phyloP scores from a whole-genome alignment of 2,329 filamentous ascomycete genomes.

The Dactylellina cionopaga region DNA sequence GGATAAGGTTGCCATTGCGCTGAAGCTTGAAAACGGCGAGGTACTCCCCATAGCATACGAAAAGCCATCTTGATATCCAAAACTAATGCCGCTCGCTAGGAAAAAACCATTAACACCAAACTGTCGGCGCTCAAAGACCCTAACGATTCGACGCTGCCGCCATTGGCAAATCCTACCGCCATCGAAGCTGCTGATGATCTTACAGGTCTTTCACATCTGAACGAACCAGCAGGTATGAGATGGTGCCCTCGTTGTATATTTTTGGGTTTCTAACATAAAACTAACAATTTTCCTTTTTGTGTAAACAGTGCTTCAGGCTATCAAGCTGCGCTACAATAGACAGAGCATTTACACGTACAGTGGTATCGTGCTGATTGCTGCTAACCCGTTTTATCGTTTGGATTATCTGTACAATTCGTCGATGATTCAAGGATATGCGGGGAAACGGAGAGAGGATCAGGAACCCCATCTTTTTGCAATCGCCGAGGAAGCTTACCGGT shows the following conservation, averaged over 20 bases:
- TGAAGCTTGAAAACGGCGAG: slow-evolving; percentile 92
- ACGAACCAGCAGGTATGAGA: slow-evolving; percentile 88
- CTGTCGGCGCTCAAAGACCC: slow-evolving; percentile 78
- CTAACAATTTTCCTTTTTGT: slow-evolving; percentile 54
- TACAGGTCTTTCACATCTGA: slow-evolving; percentile 95
- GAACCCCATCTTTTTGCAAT: slow-evolving; percentile 98
- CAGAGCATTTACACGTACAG: slow-evolving; percentile 99
- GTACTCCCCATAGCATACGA: slow-evolving; percentile 64
- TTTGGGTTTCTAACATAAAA: not conserved
- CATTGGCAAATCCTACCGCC: slow-evolving; percentile 97
- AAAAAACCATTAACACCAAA: slow-evolving; percentile 81
- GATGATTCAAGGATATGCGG: slow-evolving; percentile 99
- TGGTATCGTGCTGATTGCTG: slow-evolving; percentile 97
- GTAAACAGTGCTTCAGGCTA: slow-evolving; percentile 86
- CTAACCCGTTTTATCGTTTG: slow-evolving; percentile 95
- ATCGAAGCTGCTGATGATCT: slow-evolving; percentile 98
- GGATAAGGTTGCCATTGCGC: slow-evolving; percentile 85
- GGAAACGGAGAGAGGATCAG: slow-evolving; percentile 94
- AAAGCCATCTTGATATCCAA: not conserved
- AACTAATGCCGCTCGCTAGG: slow-evolving; percentile 65
- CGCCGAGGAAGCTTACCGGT: slow-evolving; percentile 98
- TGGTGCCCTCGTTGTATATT: not conserved
- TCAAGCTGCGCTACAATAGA: slow-evolving; percentile 94
- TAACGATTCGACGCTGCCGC: slow-evolving; percentile 81
- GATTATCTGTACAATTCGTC: slow-evolving; percentile 98